Evolutionary conservation across 2,329 filamentous ascomycete genomes (phyloP), one percentile per base, ranked within the genome.

Genomic region (Drechslera avenae): DNA sequence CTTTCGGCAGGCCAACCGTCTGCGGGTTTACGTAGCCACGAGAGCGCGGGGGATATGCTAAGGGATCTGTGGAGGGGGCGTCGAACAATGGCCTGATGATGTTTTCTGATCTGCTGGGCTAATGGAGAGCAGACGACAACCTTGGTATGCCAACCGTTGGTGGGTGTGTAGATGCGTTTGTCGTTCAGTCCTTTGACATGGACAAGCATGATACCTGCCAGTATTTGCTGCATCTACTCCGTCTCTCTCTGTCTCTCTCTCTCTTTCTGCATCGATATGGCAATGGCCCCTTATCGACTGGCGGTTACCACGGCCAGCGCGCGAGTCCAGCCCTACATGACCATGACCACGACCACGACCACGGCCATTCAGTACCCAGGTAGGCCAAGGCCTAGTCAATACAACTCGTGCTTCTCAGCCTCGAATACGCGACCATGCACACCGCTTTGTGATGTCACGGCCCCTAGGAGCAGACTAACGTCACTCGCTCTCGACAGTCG

Each of bases 41-140:
- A 5, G 9, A 40, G 19, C 10, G 39, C 39, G 14, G 21, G 41
- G 42, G 33, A 23, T n/a, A n/a, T 41, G 28, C 44, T 36, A 26
- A 39, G 21, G 21, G 47, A 36, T 31, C 2, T n/a, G 16, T 47
- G 39, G 30, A 52, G 36, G 30, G 37, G 26, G 39, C 37, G 30
- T 16, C 43, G 65, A 67, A 67, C 66, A 67, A 67, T 68, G 63
- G 65, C 56, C 65, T 68, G 65, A 68, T 62, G 55, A 64, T 67
- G 63, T 67, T 66, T 66, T 62, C 48, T 33, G 44, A 39, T 26
- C 18, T 21, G 35, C 23, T 46, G 18, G 36, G 36, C 47, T 58
- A 47, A 34, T 23, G 34, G 32, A 21, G 33, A 45, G 40, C 6
- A 31, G 16, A 46, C 23, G 35, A 32, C 19, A 3, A 18, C 19